phyloP scores from a whole-genome alignment of 768 basidiomycete genomes.

The Xerocomus potaroensis region DNA sequence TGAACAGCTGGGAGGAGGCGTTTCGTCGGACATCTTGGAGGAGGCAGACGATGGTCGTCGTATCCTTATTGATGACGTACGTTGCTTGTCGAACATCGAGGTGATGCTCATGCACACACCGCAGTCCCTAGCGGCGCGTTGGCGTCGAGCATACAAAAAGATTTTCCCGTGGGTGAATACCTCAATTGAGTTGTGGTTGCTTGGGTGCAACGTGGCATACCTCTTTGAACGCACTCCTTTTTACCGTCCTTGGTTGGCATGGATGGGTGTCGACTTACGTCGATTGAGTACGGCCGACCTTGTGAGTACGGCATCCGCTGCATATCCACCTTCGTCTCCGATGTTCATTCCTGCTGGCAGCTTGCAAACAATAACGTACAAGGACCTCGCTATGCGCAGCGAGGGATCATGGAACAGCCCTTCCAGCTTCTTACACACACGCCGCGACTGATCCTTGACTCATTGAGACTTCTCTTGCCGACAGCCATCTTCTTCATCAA shows the following conservation, averaged over 20 bases:
- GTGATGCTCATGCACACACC: constrained; percentile 2
- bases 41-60: constrained; percentile 46
- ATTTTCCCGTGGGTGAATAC: constrained; percentile 82
- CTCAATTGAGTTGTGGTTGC: constrained; percentile 74
- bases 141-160: constrained; percentile 62
- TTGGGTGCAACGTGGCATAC: constrained; percentile 83
- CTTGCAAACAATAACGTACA: constrained; percentile 11
- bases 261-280: constrained; percentile 80
- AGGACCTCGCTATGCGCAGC: constrained; percentile 23
- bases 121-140: constrained; percentile 49
- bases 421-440: constrained; percentile 46
- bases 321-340: not conserved
- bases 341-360: constrained; percentile 12
- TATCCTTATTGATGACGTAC: constrained; percentile 51
- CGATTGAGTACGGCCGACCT: constrained; percentile 76
- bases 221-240: constrained; percentile 82
- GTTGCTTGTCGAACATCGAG: constrained; percentile 8
- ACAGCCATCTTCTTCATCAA: constrained; percentile 93
- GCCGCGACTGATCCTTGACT: constrained; percentile 69
- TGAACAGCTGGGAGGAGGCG: constrained; percentile 83
- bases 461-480: constrained; percentile 73
- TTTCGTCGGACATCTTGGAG: constrained; percentile 60
- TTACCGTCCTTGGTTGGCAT: constrained; percentile 88
- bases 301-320: constrained; percentile 40
- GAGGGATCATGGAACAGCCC: constrained; percentile 40